Percentiles rank a stretch among this genome's conserved stretches.
These are phyloP conservation scores for Candida tammaniensis DNA, from an alignment of 805 yeast species.

Conservation along the genomic window DNA sequence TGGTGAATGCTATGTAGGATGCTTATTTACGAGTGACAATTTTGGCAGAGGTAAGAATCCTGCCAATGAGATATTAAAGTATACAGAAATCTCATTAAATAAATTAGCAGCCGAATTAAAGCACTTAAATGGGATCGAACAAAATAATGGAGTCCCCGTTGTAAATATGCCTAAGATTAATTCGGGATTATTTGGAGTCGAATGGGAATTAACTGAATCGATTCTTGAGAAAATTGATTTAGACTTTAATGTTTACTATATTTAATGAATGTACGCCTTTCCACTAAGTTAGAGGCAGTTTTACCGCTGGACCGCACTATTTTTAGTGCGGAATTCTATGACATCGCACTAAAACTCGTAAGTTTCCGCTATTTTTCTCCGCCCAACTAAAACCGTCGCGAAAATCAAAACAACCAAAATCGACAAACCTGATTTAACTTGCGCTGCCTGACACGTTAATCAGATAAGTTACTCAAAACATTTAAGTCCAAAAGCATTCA, in stretches of 20 bases:
- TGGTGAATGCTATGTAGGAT: constrained; percentile 43
- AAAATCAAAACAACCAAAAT: too few relatives aligned
- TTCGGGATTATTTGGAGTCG: constrained; percentile 76
- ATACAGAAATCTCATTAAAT: constrained; percentile 50
- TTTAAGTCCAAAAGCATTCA: too few relatives aligned
- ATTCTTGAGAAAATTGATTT: constrained; percentile 36
- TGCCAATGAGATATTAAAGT: constrained; percentile 44
- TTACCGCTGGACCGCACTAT: too few relatives aligned
- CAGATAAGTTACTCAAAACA: too few relatives aligned
- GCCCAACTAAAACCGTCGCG: too few relatives aligned
- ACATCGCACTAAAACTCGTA: too few relatives aligned
- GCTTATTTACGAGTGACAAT: constrained; percentile 68
- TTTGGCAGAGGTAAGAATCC: constrained; percentile 43
- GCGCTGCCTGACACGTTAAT: too few relatives aligned
- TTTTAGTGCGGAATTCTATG: too few relatives aligned
- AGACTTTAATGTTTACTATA: constrained; percentile 43
- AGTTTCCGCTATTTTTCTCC: too few relatives aligned
- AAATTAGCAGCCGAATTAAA: constrained; percentile 43
- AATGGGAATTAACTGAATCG: constrained; percentile 69
- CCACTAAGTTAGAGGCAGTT: too few relatives aligned
- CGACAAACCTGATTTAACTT: too few relatives aligned
- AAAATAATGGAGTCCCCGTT: constrained; percentile 17
- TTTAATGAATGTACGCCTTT: constrained; percentile 1
- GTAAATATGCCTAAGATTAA: constrained; percentile 75
- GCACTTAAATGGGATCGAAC: constrained; percentile 7